A percentile compares a stretch with the other conserved stretches of the same genome.
These are phyloP conservation scores for Mycena vulgaris DNA, from an alignment of 768 basidiomycete genomes.

Conservation along the genomic window DNA sequence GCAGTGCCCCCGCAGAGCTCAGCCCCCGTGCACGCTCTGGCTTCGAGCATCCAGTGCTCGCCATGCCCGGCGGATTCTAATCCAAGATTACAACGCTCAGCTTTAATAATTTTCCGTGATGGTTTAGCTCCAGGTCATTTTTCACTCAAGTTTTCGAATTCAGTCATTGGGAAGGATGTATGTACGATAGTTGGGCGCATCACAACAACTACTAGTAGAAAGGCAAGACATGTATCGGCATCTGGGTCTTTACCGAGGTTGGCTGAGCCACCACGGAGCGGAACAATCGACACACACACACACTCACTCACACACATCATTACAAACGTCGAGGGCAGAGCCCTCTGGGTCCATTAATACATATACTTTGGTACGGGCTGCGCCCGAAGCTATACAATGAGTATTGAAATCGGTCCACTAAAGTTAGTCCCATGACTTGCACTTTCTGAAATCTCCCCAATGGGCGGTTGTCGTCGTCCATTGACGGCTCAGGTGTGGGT, in stretches of 20 bases:
- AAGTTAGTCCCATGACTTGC: constrained; percentile 35
- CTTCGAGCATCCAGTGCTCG: constrained; percentile 73
- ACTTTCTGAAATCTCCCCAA: constrained; percentile 36
- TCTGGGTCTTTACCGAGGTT: constrained; percentile 27
- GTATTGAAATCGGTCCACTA: constrained; percentile 3
- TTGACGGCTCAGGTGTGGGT: constrained; percentile 61
- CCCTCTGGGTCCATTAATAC: constrained; percentile 33
- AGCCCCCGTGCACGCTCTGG: constrained; percentile 64
- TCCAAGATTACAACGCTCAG: background rate
- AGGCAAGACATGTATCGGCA: constrained; percentile 23
- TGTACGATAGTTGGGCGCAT: constrained; percentile 39
- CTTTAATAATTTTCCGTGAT: constrained; percentile 5
- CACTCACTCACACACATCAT: constrained; percentile 23
- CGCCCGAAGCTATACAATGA: constrained; percentile 31
- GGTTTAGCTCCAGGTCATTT: constrained; percentile 10
- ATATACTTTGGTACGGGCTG: constrained; percentile 34
- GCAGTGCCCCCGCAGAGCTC: constrained; percentile 77
- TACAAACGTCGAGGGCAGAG: constrained; percentile 31
- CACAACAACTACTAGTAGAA: constrained; percentile 29
- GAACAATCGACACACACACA: constrained; percentile 20
- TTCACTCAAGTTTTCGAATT: constrained; percentile 34
- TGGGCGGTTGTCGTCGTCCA: constrained; percentile 32
- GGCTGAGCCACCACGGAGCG: constrained; percentile 39
- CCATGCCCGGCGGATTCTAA: constrained; percentile 73
- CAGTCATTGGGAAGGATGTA: constrained; percentile 32